A percentile compares a stretch with the other conserved stretches of the same genome.
Evolutionary conservation across 345 rosid species (phyloP).

Genomic region (Citrus reticulata): DNA sequence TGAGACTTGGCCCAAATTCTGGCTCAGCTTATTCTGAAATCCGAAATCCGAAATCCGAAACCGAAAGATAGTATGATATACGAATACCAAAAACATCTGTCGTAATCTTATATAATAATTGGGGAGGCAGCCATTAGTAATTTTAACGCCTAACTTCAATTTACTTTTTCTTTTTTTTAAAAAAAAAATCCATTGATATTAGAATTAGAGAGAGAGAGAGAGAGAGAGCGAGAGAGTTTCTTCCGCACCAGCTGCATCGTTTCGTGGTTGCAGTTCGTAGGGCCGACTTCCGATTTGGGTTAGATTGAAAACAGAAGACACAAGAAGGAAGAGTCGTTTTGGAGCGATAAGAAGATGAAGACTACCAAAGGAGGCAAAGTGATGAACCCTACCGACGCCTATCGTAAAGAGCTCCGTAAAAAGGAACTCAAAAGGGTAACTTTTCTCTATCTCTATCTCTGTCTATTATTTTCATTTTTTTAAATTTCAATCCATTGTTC

Average conservation of each 20-base stretch:
- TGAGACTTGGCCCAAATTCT: neutral
- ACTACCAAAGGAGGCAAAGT: slow-evolving; percentile 99
- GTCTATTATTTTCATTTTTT: neutral
- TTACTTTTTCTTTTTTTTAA: no score
- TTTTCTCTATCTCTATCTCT: neutral
- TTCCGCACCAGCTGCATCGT: neutral
- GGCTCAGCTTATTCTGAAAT: neutral
- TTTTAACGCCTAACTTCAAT: neutral
- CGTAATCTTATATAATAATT: neutral
- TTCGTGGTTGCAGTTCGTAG: neutral
- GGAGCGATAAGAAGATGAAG: slow-evolving; percentile 56
- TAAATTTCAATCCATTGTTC: no score
- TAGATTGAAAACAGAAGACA: neutral
- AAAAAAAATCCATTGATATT: no score
- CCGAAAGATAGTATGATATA: no score
- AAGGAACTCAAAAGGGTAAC: slow-evolving; percentile 85
- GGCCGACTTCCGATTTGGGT: neutral
- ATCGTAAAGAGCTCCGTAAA: slow-evolving; percentile 94
- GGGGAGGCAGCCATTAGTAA: neutral
- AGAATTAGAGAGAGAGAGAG: no score
- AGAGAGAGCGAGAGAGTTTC: neutral
- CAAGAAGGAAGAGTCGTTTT: no score
- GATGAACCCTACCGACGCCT: slow-evolving; percentile 99
- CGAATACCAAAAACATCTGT: no score
- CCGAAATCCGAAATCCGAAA: neutral